Base-by-base conservation (phyloP, 495 filamentous ascomycete species). In the Pyrenula aspistea region DNA sequence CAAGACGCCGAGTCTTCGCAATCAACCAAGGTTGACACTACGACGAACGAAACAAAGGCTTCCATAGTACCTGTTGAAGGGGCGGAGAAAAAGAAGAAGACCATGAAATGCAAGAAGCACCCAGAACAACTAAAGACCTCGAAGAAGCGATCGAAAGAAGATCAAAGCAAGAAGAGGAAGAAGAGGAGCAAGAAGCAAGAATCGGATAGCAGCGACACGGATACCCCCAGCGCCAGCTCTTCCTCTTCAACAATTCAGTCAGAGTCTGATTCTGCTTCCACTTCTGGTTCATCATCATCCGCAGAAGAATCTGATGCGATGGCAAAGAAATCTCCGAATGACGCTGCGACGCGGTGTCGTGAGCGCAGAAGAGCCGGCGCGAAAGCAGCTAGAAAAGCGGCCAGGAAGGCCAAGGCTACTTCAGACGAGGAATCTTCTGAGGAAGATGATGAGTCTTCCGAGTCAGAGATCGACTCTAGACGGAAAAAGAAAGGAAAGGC, bases 181-280 rank as follows among this genome's bases (percentile, higher is more conserved):
- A 60, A 57, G 12, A 61, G 56, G 53, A 57, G 48, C 22, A 60
- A 57, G 12, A 61, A 57, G 53, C 55, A 64, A 23, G 49, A 42
- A 48, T 55, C 49, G 12, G 21, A 53, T 49, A 57, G 62, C 49
- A 60, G 49, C 31, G 57, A 54, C 1, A 54, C 53, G 1, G 61
- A 68, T 10, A 53, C 50, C 1, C 56, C 54, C 20, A 60, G 55
- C 51, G 56, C 55, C 10, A 48, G 54, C n/a, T 53, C 51, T 0
- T 42, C 31, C 31, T 42, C 31, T 4, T 42, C n/a, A n/a, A n/a
- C n/a, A n/a, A n/a, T n/a, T n/a, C n/a, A n/a, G n/a, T n/a, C n/a
- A n/a, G n/a, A n/a, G n/a, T n/a, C n/a, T n/a, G n/a, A n/a, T n/a
- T n/a, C 31, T 42, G 4, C 31, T 42, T 42, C 31, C 4, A 8